A percentile compares a stretch with the other conserved stretches of the same genome.
Conservation (phyloP, 2,329 filamentous ascomycete species). For the Colletotrichum karsti region DNA sequence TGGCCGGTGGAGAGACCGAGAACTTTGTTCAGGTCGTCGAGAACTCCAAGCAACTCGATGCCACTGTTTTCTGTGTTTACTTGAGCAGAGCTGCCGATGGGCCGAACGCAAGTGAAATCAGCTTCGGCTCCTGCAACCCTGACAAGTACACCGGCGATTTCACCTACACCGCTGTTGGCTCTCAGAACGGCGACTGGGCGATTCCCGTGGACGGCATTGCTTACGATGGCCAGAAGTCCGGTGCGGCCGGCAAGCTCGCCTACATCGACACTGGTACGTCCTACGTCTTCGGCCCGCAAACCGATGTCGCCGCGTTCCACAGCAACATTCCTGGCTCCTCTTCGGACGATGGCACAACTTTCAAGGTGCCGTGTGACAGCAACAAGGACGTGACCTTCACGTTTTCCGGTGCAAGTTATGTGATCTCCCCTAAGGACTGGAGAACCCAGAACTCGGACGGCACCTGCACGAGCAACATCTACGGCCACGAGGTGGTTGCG, state of each 20-base stretch:
- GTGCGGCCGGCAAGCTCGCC: conserved; percentile 65
- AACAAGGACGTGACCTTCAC: conserved; percentile 67
- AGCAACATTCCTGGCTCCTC: conserved; percentile 69
- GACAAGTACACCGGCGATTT: conserved; percentile 75
- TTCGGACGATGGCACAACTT: conserved; percentile 68
- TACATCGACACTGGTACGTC: conserved; percentile 89
- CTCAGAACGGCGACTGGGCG: conserved; percentile 72
- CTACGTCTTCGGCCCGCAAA: conserved; percentile 76
- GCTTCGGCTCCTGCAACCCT: conserved; percentile 76
- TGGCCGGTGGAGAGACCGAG: conserved; percentile 65
- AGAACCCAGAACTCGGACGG: conserved; percentile 56
- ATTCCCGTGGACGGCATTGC: conserved; percentile 73
- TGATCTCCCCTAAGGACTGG: conserved; percentile 77
- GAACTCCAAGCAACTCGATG: conserved; percentile 60
- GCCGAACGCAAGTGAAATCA: conserved; percentile 77
- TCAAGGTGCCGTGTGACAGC: conserved; percentile 77
- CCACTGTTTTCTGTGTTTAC: conserved; percentile 76
- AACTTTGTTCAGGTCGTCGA: conserved; percentile 74
- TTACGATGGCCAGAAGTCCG: conserved; percentile 66
- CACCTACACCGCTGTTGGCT: conserved; percentile 66
- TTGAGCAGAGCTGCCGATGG: conserved; percentile 74
- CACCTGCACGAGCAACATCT: conserved; percentile 75
- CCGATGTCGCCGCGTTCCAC: conserved; percentile 72
- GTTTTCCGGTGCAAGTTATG: conserved; percentile 74
- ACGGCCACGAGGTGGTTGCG: conserved; percentile 73